phyloP scores from a whole-genome alignment of 2,329 filamentous ascomycete genomes.

The Botrytis medusae region DNA sequence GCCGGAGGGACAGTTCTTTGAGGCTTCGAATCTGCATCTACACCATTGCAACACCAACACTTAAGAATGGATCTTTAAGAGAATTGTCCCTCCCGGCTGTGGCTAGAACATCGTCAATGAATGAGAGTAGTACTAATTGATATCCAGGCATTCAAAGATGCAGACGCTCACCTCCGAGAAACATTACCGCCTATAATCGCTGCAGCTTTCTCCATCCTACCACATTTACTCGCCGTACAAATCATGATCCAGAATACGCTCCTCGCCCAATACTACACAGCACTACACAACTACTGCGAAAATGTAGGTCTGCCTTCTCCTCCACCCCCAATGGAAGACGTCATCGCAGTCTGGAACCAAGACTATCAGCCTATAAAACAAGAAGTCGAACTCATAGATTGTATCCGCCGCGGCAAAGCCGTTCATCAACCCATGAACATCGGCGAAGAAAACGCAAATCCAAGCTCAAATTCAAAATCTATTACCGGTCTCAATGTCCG shows the following conservation, averaged over 20 bases:
- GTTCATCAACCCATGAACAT: slow-evolving; percentile 52
- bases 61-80: background rate
- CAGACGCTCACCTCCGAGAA: slow-evolving; percentile 71
- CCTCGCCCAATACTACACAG: slow-evolving; percentile 75
- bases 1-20: background rate
- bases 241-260: slow-evolving; percentile 76
- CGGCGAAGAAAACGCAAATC: slow-evolving; percentile 36
- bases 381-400: slow-evolving; percentile 64
- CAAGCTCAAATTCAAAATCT: slow-evolving; percentile 29
- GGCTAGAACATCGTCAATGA: slow-evolving; percentile 24
- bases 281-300: slow-evolving; percentile 70
- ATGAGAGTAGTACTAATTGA: slow-evolving; percentile 24
- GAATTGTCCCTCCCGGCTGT: background rate
- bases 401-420: slow-evolving; percentile 67
- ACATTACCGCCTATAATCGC: slow-evolving; percentile 70
- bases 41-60: background rate
- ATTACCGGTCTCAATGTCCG: slow-evolving; percentile 37
- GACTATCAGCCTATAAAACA: slow-evolving; percentile 63
- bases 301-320: slow-evolving; percentile 69
- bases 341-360: slow-evolving; percentile 65
- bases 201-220: slow-evolving; percentile 71
- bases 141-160: slow-evolving; percentile 65
- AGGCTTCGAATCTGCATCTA: background rate
- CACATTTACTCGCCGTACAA: slow-evolving; percentile 67
- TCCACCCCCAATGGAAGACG: slow-evolving; percentile 68